These are phyloP conservation scores for Lignosus rhinocerotis DNA, from an alignment of 1,284 basidiomycete genomes.

Conservation along the genomic window DNA sequence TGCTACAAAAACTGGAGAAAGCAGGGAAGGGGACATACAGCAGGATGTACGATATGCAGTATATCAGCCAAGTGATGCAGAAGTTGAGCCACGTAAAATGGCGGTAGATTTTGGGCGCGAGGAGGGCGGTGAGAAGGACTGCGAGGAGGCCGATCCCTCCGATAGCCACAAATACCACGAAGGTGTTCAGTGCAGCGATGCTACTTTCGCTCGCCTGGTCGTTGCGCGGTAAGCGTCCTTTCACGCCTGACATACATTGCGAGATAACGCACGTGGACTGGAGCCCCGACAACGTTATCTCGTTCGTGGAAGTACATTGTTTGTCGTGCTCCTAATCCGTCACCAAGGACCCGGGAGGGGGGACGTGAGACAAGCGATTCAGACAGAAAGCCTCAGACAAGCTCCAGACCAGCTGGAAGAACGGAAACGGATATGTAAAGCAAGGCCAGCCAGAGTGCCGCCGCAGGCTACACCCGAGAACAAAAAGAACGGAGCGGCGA, in stretches of 20 bases:
- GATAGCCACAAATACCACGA: slow-evolving; percentile 34
- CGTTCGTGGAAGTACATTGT: background rate
- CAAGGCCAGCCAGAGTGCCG: slow-evolving; percentile 14
- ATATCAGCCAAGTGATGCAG: slow-evolving; percentile 38
- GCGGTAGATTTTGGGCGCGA: slow-evolving; percentile 31
- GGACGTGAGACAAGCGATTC: background rate
- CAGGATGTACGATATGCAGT: slow-evolving; percentile 36
- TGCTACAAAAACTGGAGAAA: too few species aligned
- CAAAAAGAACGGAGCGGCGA: slow-evolving; percentile 5
- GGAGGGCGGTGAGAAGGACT: slow-evolving; percentile 33
- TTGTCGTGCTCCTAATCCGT: background rate
- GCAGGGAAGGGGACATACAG: slow-evolving; percentile 19
- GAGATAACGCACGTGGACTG: background rate
- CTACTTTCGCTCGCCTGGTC: background rate
- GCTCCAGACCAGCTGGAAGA: slow-evolving; percentile 25
- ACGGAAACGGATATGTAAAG: background rate
- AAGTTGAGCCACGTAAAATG: slow-evolving; percentile 40
- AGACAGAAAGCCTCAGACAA: slow-evolving; percentile 13
- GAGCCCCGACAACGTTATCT: background rate
- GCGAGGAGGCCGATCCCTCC: slow-evolving; percentile 32
- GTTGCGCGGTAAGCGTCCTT: background rate
- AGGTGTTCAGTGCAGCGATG: slow-evolving; percentile 26
- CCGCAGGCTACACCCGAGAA: slow-evolving; percentile 13
- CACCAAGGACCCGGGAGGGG: background rate
- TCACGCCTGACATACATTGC: too few species aligned